These are phyloP conservation scores for Salix suchowensis DNA, from an alignment of 345 rosid genomes.

Conservation along the genomic window DNA sequence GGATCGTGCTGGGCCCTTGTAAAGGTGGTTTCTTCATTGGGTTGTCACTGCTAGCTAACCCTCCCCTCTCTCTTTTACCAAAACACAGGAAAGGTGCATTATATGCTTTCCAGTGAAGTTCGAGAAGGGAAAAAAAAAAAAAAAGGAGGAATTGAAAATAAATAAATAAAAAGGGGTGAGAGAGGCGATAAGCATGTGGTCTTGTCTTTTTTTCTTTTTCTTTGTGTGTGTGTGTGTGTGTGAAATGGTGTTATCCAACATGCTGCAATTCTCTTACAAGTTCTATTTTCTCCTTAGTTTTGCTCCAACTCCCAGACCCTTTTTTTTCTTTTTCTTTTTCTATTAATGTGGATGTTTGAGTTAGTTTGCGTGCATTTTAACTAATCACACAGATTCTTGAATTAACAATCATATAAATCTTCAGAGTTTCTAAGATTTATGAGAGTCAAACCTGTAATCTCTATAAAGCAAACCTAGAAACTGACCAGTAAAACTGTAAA, in stretches of 20 bases:
- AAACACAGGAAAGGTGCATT: neutral
- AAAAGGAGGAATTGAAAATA: neutral
- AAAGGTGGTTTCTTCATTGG: neutral
- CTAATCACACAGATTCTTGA: no score
- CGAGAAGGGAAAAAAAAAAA: no score
- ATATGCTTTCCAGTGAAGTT: neutral
- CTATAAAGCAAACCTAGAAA: no score
- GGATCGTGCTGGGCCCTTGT: neutral
- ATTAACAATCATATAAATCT: no score
- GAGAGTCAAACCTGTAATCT: no score
- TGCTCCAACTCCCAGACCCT: neutral
- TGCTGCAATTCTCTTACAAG: neutral
- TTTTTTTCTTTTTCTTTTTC: no score
- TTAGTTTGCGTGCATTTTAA: accelerated
- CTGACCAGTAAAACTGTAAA: no score
- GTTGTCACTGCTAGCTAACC: neutral
- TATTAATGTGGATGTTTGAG: no score
- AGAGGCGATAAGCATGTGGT: neutral
- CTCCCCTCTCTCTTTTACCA: neutral
- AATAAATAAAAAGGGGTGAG: neutral
- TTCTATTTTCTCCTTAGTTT: neutral
- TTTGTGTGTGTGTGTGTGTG: no score
- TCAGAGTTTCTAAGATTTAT: no score
- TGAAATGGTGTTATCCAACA: neutral
- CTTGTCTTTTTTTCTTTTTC: no score